Conservation (phyloP, 2,329 filamentous ascomycete species). For the Colletotrichum sp. region DNA sequence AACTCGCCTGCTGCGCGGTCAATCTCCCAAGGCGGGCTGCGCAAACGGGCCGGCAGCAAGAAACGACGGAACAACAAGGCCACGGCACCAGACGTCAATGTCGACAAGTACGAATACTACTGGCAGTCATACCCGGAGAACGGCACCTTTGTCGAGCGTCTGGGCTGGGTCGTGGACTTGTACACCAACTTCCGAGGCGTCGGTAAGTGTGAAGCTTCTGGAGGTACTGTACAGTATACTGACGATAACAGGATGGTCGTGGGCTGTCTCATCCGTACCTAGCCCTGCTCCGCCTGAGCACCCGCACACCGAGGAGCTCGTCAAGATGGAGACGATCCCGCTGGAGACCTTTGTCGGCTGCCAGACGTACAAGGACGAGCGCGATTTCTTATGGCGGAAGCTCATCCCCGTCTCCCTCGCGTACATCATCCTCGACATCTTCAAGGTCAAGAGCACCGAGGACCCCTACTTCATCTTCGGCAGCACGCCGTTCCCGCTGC, state of each 20-base stretch:
- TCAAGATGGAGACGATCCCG: constrained; percentile 47
- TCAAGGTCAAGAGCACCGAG: constrained; percentile 71
- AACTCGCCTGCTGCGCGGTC: background rate
- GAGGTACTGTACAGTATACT: background rate
- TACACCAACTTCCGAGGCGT: constrained; percentile 58
- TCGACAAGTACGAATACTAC: constrained; percentile 51
- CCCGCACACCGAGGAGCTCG: constrained; percentile 40
- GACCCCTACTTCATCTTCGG: constrained; percentile 80
- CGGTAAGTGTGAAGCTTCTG: constrained; percentile 42
- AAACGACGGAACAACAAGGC: constrained; percentile 1
- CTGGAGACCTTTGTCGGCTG: constrained; percentile 51
- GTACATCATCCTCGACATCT: constrained; percentile 73
- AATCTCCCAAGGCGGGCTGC: background rate
- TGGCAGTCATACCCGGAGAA: constrained; percentile 65
- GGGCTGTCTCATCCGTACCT: constrained; percentile 56
- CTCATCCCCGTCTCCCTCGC: constrained; percentile 53
- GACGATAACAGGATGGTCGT: constrained; percentile 58
- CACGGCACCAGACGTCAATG: constrained; percentile 6
- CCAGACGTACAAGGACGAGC: constrained; percentile 44
- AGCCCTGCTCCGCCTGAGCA: constrained; percentile 44
- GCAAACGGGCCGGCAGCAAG: constrained; percentile 8
- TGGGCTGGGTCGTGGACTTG: constrained; percentile 64
- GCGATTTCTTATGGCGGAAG: constrained; percentile 49
- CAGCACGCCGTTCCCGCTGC: constrained; percentile 39
- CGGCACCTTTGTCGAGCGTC: constrained; percentile 50